Conservation (phyloP, 2,329 filamentous ascomycete genomes). For the Sporothrix luriei region DNA sequence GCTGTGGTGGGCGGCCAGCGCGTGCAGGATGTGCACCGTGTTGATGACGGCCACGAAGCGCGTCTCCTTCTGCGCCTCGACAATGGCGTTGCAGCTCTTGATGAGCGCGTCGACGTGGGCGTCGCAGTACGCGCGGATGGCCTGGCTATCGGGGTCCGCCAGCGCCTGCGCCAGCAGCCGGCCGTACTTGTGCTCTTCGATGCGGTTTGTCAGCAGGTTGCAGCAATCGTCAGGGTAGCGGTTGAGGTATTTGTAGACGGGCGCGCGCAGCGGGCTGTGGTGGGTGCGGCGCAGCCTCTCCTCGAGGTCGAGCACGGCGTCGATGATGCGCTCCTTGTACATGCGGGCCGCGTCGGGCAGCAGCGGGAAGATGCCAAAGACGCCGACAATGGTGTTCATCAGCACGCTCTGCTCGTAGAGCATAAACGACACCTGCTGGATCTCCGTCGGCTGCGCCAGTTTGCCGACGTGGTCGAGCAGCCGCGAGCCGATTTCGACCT, state of each 20-base stretch:
- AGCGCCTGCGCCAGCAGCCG: slow-evolving; percentile 89
- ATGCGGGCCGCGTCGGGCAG: slow-evolving; percentile 84
- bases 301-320: slow-evolving; percentile 88
- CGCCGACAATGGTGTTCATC: slow-evolving; percentile 93
- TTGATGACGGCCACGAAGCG: slow-evolving; percentile 74
- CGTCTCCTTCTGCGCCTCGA: slow-evolving; percentile 69
- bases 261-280: slow-evolving; percentile 86
- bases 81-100: slow-evolving; percentile 64
- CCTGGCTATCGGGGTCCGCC: slow-evolving; percentile 70
- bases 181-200: slow-evolving; percentile 85
- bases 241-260: slow-evolving; percentile 90
- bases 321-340: slow-evolving; percentile 88
- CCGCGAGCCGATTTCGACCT: slow-evolving; percentile 92
- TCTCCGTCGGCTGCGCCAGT: slow-evolving; percentile 75
- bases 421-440: slow-evolving; percentile 92
- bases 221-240: slow-evolving; percentile 88
- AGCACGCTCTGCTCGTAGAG: slow-evolving; percentile 89
- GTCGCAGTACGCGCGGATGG: slow-evolving; percentile 73
- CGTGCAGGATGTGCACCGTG: slow-evolving; percentile 80
- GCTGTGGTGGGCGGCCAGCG: slow-evolving; percentile 57
- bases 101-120: slow-evolving; percentile 73
- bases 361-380: slow-evolving; percentile 97
- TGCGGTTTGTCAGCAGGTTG: slow-evolving; percentile 73
- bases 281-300: slow-evolving; percentile 81
- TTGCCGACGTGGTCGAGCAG: slow-evolving; percentile 92